Base-by-base conservation (phyloP, 1,139 yeast genomes). In the Lodderomyces theae region DNA sequence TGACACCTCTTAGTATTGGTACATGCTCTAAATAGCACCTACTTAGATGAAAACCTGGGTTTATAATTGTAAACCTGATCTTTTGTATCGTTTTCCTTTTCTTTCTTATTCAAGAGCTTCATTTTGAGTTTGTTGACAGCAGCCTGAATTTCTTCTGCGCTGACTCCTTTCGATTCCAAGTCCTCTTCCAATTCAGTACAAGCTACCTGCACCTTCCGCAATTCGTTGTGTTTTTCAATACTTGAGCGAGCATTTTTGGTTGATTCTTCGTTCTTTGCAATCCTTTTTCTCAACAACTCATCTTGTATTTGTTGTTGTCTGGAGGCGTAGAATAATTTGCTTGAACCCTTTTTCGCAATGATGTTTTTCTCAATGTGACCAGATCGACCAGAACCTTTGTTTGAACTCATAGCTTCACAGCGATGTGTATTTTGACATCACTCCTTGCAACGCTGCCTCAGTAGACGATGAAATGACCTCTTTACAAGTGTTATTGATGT, bases 301-400 rank as follows among this genome's bases (percentile, higher is more conserved):
- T 49, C 16, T 39, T 45, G n/a, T 38, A 51, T 34, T 21, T 42
- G 23, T 40, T 39, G 31, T 44, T 52, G 41, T 41, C 52, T 35
- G 45, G 42, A 18, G 40, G 41, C 39, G 34, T 43, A 48, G n/a
- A n/a, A n/a, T 34, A 52, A 42, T 29, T 57, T 54, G 46, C 52
- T 47, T 25, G 47, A 48, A 24, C 52, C 48, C 32, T 47, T 40
- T 26, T 51, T 49, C 11, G 65, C 52, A 0, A 77, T 64, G 5
- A 66, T 48, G 48, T 74, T 83, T 42, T 70, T 64, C 54, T 82
- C 85, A 4, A 85, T 70, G 53, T 74, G 72, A 0, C 94, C 94
- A 33, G 84, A 82, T 1, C 92, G 84, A 0, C 87, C 87, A 0
- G 85, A 69, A 0, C 94, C 94, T 28, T 28, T 28, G 18, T 28